These are phyloP conservation scores for Stephania cephalantha DNA, from an alignment of 164 flowering plant genomes.

Conservation along the genomic window DNA sequence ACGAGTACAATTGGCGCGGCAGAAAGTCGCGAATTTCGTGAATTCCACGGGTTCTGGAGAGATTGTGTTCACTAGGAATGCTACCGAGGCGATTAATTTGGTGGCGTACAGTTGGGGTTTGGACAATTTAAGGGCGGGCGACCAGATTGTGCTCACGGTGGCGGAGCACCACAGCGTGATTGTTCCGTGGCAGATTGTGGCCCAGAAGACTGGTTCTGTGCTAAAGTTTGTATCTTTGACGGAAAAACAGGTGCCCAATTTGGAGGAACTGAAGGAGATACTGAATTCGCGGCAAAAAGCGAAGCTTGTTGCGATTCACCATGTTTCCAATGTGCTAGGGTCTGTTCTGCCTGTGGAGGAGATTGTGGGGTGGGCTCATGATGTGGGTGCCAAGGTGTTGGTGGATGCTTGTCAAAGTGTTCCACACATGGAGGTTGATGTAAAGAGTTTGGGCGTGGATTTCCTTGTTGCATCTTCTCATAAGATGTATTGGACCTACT, in stretches of 20 bases:
- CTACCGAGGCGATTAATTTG: slow-evolving; percentile 93
- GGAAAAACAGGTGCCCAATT: slow-evolving; percentile 71
- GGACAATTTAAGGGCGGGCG: slow-evolving; percentile 56
- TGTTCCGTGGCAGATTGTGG: slow-evolving; percentile 96
- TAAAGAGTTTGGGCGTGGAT: slow-evolving; percentile 68
- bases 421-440: slow-evolving; percentile 96
- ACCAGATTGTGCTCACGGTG: slow-evolving; percentile 79
- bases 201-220: slow-evolving; percentile 78
- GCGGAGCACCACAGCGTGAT: slow-evolving; percentile 99
- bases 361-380: slow-evolving; percentile 70
- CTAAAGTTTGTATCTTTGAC: slow-evolving; percentile 67
- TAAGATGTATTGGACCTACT: slow-evolving; percentile 99
- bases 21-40: slow-evolving; percentile 75
- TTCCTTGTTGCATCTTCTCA: slow-evolving; percentile 99
- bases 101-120: slow-evolving; percentile 96
- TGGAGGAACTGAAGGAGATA: slow-evolving; percentile 40
- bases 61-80: slow-evolving; percentile 88
- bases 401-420: slow-evolving; percentile 99
- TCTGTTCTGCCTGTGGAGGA: slow-evolving; percentile 82
- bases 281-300: slow-evolving; percentile 52
- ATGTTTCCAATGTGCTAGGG: slow-evolving; percentile 85
- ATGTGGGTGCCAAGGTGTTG: slow-evolving; percentile 85
- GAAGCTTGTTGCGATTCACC: slow-evolving; percentile 80
- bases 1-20: slow-evolving; percentile 79
- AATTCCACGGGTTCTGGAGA: slow-evolving; percentile 73